Evolutionary conservation across 2,329 filamentous ascomycete species (phyloP).

Genomic region (Penicillium sp.): DNA sequence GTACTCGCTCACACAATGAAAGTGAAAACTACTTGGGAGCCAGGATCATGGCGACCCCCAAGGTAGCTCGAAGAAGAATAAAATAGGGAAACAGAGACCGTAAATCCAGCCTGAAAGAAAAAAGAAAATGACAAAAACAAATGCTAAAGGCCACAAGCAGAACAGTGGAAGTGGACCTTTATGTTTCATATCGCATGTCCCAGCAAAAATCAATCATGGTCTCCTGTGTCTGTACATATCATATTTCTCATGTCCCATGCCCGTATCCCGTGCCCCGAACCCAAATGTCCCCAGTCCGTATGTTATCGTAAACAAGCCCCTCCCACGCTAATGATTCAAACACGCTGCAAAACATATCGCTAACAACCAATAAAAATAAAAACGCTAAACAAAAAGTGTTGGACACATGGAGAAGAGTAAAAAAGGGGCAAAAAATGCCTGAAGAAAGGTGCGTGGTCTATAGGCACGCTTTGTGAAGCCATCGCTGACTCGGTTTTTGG

Average conservation of each 20-base stretch:
- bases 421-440: neutral
- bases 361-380: constrained; percentile 14
- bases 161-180: constrained; percentile 4
- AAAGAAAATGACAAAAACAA: constrained; percentile 2
- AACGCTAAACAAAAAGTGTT: constrained; percentile 3
- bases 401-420: neutral
- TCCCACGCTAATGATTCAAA: neutral
- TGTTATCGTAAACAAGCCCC: constrained; percentile 7
- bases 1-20: neutral
- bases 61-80: neutral
- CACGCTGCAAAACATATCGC: constrained; percentile 4
- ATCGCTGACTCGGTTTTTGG: neutral
- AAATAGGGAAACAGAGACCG: neutral
- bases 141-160: constrained; percentile 2
- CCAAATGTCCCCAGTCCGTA: constrained; percentile 10
- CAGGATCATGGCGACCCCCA: neutral
- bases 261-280: neutral
- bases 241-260: neutral
- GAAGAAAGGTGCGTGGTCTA: neutral
- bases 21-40: neutral
- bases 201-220: neutral
- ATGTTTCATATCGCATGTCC: constrained; percentile 12
- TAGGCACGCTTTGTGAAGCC: neutral
- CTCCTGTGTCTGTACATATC: constrained; percentile 6
- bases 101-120: constrained; percentile 1